A percentile compares a stretch with the other conserved stretches of the same genome.
Evolutionary conservation across 805 yeast species (phyloP).

Genomic region (Candida incommunis): DNA sequence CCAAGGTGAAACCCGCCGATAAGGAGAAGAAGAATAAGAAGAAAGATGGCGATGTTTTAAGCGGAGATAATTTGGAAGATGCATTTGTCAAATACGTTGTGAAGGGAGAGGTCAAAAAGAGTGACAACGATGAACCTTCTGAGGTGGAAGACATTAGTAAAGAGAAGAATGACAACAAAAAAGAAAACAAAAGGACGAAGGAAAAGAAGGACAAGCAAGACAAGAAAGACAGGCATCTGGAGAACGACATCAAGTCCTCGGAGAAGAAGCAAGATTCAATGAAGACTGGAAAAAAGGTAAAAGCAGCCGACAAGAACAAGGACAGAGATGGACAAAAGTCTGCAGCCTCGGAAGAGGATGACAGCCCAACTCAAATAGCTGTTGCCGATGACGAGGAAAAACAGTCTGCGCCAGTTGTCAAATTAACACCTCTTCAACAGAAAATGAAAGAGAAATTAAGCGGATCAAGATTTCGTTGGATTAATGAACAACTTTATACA

Average conservation of each 20-base stretch:
- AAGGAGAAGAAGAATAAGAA: slow-evolving; percentile 11
- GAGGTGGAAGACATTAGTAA: neutral
- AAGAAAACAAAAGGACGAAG: slow-evolving; percentile 6
- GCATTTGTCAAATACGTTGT: slow-evolving; percentile 1
- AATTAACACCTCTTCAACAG: slow-evolving; percentile 76
- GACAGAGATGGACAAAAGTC: neutral
- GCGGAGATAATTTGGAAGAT: slow-evolving; percentile 11
- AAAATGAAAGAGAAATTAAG: slow-evolving; percentile 91
- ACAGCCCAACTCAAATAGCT: neutral
- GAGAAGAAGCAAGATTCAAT: slow-evolving; percentile 9
- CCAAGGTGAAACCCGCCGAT: slow-evolving; percentile 23
- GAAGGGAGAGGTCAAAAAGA: slow-evolving; percentile 10
- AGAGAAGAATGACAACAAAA: slow-evolving; percentile 1
- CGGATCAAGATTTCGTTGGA: slow-evolving; percentile 96
- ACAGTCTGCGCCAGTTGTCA: slow-evolving; percentile 9
- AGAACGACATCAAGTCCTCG: slow-evolving; percentile 3
- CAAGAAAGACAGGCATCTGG: neutral
- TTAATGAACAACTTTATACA: slow-evolving; percentile 92
- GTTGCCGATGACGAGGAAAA: neutral
- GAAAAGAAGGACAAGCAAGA: slow-evolving; percentile 1
- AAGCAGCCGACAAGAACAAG: slow-evolving; percentile 5
- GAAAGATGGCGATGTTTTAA: slow-evolving; percentile 15
- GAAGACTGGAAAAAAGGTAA: slow-evolving; percentile 11
- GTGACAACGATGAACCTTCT: slow-evolving; percentile 10
- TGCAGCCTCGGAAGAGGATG: neutral